These are phyloP conservation scores for Sporormia fimetaria DNA, from an alignment of 495 filamentous ascomycete genomes.

Conservation along the genomic window DNA sequence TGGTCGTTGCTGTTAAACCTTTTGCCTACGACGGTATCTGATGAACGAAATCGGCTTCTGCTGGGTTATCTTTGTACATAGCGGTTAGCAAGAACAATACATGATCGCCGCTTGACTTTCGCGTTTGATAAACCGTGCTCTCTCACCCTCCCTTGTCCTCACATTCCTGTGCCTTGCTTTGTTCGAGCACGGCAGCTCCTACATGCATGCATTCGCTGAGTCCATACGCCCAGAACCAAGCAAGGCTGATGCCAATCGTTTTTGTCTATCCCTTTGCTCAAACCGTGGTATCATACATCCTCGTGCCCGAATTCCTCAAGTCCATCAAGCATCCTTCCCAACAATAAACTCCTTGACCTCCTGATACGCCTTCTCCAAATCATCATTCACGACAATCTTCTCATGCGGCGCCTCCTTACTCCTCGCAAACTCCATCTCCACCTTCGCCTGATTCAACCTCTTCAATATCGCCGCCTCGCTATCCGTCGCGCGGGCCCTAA, in stretches of 20 bases:
- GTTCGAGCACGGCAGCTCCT: no score
- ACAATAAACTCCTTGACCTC: conserved; percentile 56
- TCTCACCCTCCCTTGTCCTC: no score
- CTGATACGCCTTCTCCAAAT: conserved; percentile 70
- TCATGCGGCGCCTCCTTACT: conserved; percentile 61
- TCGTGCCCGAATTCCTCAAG: background rate
- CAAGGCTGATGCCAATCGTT: background rate
- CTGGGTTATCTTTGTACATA: no score
- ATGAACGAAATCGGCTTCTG: conserved; percentile 48
- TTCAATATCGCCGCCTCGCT: conserved; percentile 63
- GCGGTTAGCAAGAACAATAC: no score
- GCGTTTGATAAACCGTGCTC: no score
- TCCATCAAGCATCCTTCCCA: conserved; percentile 10
- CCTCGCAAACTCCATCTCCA: conserved; percentile 71
- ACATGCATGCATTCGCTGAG: background rate
- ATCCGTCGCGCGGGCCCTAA: conserved; percentile 78
- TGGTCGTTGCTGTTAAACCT: conserved; percentile 58
- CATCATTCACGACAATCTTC: conserved; percentile 77
- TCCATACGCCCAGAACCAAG: background rate
- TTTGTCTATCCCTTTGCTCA: background rate
- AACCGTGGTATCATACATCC: conserved; percentile 7
- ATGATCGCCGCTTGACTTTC: no score
- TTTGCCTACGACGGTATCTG: conserved; percentile 80
- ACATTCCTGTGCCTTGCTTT: no score
- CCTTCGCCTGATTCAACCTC: conserved; percentile 63